phyloP scores from a whole-genome alignment of 176 grass and related monocot genomes.

The Aegilops tauschii region DNA sequence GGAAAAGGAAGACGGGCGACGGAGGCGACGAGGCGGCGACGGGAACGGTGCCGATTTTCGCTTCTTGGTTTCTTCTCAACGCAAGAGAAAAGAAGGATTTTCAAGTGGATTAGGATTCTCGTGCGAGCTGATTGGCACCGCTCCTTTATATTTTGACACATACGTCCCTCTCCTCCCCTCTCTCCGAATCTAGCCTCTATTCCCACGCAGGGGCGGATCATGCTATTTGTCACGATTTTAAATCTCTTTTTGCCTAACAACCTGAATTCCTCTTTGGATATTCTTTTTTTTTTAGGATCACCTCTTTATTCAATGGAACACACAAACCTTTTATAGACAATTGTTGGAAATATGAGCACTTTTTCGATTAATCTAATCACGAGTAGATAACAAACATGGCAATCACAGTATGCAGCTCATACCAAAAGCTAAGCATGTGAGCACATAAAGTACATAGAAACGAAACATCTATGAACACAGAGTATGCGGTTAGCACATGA shows the following conservation, averaged over 20 bases:
- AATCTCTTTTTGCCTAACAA: neutral
- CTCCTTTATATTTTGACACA: conserved; percentile 9
- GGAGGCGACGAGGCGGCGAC: conserved; percentile 14
- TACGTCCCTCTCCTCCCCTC: neutral
- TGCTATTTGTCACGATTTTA: neutral
- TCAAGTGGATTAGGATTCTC: conserved; percentile 16
- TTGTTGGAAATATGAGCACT: too few relatives aligned
- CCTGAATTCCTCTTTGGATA: too few relatives aligned
- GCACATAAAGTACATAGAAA: too few relatives aligned
- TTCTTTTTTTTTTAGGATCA: too few relatives aligned
- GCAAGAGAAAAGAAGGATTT: neutral
- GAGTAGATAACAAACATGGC: too few relatives aligned
- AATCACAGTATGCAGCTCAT: too few relatives aligned
- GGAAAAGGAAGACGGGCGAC: neutral
- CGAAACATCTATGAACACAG: too few relatives aligned
- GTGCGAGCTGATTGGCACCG: neutral
- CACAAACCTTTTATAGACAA: too few relatives aligned
- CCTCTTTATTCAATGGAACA: too few relatives aligned
- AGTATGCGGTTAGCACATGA: too few relatives aligned
- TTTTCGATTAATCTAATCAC: too few relatives aligned
- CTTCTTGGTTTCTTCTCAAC: conserved; percentile 7
- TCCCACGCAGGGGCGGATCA: neutral
- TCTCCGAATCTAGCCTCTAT: neutral
- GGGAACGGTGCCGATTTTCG: conserved; percentile 19
- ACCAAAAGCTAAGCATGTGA: too few relatives aligned